phyloP scores from a whole-genome alignment of 140 eudicot genomes.

The Cichorium intybus region DNA sequence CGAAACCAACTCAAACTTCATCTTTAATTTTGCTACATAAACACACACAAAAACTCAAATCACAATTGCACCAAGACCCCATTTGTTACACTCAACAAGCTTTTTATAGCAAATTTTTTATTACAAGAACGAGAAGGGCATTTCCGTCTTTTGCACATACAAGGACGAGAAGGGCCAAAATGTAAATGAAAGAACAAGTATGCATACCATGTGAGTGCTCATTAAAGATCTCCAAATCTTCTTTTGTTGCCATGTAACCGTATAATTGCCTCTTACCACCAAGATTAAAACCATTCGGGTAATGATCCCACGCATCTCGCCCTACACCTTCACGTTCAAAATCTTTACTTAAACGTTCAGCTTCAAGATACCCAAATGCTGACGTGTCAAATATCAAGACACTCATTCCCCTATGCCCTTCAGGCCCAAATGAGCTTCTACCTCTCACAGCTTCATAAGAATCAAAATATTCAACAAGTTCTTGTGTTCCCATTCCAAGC shows the following conservation, averaged over 20 bases:
- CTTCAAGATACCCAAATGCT: constrained; percentile 71
- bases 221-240: constrained; percentile 64
- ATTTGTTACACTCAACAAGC: neutral
- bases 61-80: neutral
- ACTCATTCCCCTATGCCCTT: constrained; percentile 94
- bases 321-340: constrained; percentile 47
- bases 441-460: constrained; percentile 57
- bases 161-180: neutral
- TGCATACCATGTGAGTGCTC: constrained; percentile 62
- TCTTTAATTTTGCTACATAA: constrained; percentile 58
- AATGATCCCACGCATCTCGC: constrained; percentile 56
- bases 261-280: constrained; percentile 66
- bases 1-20: constrained; percentile 66
- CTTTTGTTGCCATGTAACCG: constrained; percentile 69
- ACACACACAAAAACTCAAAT: neutral
- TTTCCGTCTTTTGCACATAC: neutral
- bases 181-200: neutral
- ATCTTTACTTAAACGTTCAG: constrained; percentile 71
- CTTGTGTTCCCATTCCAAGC: constrained; percentile 86
- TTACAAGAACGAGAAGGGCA: neutral
- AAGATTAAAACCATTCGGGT: constrained; percentile 25
- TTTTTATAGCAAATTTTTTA: too few species aligned
- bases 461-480: constrained; percentile 66
- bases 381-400: constrained; percentile 72
- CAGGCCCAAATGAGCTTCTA: constrained; percentile 77